Conservation (phyloP, 2,329 filamentous ascomycete genomes). For the Lasiodiplodia theobromae region DNA sequence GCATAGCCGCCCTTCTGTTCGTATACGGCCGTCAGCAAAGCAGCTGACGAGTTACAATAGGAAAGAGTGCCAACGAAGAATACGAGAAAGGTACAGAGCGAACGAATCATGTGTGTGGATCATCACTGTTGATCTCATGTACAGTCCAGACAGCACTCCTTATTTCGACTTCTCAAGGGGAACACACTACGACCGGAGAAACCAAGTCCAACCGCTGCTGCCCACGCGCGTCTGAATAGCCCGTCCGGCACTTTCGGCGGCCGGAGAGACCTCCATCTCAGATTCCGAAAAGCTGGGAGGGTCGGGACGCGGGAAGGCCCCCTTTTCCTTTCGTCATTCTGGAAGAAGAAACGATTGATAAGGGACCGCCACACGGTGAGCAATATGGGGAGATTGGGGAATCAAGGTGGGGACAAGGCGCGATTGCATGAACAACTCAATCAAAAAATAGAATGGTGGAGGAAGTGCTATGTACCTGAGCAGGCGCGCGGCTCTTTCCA, state of each 20-base stretch:
- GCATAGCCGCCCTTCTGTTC: neutral
- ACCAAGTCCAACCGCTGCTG: too few species aligned
- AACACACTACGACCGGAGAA: neutral
- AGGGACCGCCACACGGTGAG: neutral
- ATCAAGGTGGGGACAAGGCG: neutral
- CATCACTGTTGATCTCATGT: too few species aligned
- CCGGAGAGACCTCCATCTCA: neutral
- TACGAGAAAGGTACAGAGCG: neutral
- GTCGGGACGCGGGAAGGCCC: neutral
- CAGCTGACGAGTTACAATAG: neutral
- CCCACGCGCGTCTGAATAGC: neutral
- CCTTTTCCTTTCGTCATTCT: neutral
- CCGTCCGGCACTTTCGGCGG: neutral
- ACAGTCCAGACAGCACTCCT: too few species aligned
- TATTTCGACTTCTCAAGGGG: neutral
- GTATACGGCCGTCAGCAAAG: neutral
- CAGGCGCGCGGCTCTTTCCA: conserved; percentile 17
- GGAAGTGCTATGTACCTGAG: conserved; percentile 3
- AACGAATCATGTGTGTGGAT: too few species aligned
- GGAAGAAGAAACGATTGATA: conserved; percentile 2
- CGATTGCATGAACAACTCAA: neutral
- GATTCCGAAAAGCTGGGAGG: neutral
- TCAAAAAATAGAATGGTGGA: neutral
- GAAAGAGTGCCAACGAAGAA: neutral
- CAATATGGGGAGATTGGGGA: conserved; percentile 18